Base-by-base conservation (phyloP, 805 yeast genomes). In the Barnettozyma sucrosica region DNA sequence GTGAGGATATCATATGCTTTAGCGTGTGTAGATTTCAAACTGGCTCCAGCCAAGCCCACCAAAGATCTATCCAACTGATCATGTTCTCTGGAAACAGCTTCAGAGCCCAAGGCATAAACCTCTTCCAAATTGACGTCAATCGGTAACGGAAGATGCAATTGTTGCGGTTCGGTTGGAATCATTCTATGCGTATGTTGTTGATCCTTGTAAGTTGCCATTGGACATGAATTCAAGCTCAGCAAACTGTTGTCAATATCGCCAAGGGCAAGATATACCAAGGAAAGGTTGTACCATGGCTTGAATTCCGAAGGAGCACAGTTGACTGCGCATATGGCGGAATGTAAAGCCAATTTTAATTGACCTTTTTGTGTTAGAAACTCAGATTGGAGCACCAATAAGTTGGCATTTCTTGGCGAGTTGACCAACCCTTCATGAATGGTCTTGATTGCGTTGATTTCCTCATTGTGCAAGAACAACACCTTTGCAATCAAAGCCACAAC, bases 301-400 rank as follows among this genome's bases (percentile, higher is more conserved):
- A 85, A 85, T 56, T 81, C 85, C 6, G 89, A 82, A 3, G 95
- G 95, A 1, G 85, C 73, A 2, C 82, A 73, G 56, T 81, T 80
- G 5, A 84, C 89, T 1, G 88, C 83, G 59, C 72, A 79, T 45
- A 73, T 72, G 1, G 86, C 83, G 49, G 79, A 67, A 36, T 74
- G 75, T 47, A 82, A 66, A 1, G 88, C 85, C 51, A 80, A 64
- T 47, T 81, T 83, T 33, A 68, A 64, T 48, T 78, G 66, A 34
- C 70, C 71, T 57, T 80, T 81, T 18, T 71, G 69, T 16, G 74
- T 50, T 55, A 84, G 76, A 61, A 75, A 81, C 51, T 79, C 70
- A 1, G 84, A 77, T 66, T 82, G 85, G 40, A 80, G 58, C 34
- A 76, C 64, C 38, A 82, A 62, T 48, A 81, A 64, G 44, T 74